phyloP scores from a whole-genome alignment of 352 stramenopile genomes.

The Phytophthora palmivora region DNA sequence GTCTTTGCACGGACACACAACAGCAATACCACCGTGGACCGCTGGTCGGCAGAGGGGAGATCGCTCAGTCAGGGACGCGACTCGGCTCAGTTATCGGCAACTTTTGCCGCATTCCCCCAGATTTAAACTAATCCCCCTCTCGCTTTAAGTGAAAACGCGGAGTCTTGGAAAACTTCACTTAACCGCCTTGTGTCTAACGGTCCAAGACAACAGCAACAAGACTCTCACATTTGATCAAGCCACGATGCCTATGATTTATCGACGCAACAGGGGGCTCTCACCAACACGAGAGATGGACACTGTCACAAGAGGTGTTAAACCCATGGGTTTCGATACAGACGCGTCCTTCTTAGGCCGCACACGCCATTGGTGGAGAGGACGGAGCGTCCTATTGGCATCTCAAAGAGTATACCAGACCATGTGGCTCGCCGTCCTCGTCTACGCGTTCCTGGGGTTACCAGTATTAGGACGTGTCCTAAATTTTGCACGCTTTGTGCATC shows the following conservation, averaged over 20 bases:
- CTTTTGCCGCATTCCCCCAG: constrained; percentile 1
- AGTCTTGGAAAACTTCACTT: constrained; percentile 18
- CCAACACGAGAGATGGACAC: constrained; percentile 37
- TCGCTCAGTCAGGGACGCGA: constrained; percentile 8
- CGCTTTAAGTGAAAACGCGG: constrained; percentile 14
- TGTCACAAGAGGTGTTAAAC: constrained; percentile 26
- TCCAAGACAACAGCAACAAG: constrained; percentile 7
- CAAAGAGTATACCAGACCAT: constrained; percentile 63
- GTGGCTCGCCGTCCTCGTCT: constrained; percentile 72
- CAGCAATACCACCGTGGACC: constrained; percentile 28
- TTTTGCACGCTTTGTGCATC: constrained; percentile 64
- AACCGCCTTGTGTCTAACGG: constrained; percentile 9
- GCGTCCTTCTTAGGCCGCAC: constrained; percentile 32
- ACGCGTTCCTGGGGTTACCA: constrained; percentile 69
- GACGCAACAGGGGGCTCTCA: constrained; percentile 53
- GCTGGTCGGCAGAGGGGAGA: constrained; percentile 18
- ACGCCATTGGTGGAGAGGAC: constrained; percentile 39
- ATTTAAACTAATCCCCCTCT: constrained; percentile 5
- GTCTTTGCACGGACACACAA: constrained; percentile 35
- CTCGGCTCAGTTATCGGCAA: constrained; percentile 1
- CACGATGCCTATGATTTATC: constrained; percentile 68
- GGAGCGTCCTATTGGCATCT: constrained; percentile 36
- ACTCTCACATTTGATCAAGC: constrained; percentile 9
- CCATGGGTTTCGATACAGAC: constrained; percentile 26
- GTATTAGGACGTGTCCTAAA: constrained; percentile 71